These are phyloP conservation scores for Fomes fomentarius DNA, from an alignment of 1,284 basidiomycete genomes.

Conservation along the genomic window DNA sequence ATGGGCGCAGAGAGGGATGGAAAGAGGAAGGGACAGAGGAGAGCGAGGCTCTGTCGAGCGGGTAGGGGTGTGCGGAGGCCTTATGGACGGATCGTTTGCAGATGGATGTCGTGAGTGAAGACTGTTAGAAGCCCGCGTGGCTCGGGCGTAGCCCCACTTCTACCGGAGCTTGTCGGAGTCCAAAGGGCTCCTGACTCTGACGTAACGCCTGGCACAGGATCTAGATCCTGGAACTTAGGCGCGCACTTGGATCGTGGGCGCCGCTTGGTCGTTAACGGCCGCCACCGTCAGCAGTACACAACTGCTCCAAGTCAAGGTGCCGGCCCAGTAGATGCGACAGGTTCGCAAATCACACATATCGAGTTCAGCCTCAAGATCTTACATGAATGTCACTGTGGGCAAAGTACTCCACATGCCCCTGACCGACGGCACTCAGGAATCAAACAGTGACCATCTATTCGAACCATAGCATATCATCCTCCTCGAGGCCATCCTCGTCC, in stretches of 20 bases:
- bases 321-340: not conserved
- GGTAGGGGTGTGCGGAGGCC: slow-evolving; percentile 15
- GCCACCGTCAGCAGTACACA: too few relatives aligned
- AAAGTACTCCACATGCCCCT: not conserved
- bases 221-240: not conserved
- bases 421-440: not conserved
- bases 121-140: not conserved
- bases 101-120: slow-evolving; percentile 20
- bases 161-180: slow-evolving; percentile 21
- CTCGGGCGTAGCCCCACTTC: not conserved
- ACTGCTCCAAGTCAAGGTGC: not conserved
- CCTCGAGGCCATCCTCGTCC: slow-evolving; percentile 6
- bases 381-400: not conserved
- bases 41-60: slow-evolving; percentile 21
- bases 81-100: slow-evolving; percentile 21
- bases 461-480: not conserved
- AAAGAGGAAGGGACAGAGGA: slow-evolving; percentile 5
- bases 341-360: not conserved
- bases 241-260: too few relatives aligned
- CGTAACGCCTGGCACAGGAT: slow-evolving; percentile 14
- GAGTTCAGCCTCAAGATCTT: too few relatives aligned
- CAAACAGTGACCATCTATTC: not conserved
- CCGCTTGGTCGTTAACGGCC: too few relatives aligned
- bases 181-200: slow-evolving; percentile 8
- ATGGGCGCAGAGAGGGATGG: slow-evolving; percentile 27